A percentile compares a stretch with the other conserved stretches of the same genome.
These are phyloP conservation scores for Saprolegnia diclina DNA, from an alignment of 352 stramenopile species.

Conservation along the genomic window DNA sequence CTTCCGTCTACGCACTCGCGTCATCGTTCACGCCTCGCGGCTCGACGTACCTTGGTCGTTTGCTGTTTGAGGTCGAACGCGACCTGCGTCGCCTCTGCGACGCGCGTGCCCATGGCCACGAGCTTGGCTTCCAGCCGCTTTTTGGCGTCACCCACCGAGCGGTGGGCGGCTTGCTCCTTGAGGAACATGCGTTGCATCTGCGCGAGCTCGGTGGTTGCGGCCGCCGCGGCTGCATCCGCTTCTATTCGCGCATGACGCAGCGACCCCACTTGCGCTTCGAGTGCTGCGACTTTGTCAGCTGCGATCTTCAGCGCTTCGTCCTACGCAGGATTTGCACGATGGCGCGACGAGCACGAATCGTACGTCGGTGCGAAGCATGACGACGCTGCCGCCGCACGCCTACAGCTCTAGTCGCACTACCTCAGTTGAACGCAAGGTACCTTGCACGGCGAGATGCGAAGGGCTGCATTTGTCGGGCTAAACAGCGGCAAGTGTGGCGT, in stretches of 20 bases:
- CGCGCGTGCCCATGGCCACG: not conserved
- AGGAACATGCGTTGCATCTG: conserved; percentile 1
- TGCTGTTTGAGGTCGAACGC: not conserved
- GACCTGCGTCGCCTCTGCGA: not conserved
- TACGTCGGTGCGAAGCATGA: conserved; percentile 7
- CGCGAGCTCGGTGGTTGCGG: not conserved
- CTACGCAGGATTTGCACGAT: not conserved
- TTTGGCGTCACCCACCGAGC: conserved; percentile 1
- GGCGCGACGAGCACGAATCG: not conserved
- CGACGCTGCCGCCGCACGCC: conserved; percentile 5
- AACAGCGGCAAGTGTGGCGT: conserved; percentile 18
- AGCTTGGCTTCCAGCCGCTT: conserved; percentile 8
- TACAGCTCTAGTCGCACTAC: not conserved
- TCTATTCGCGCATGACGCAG: not conserved
- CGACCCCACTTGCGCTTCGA: not conserved
- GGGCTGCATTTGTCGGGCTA: not conserved
- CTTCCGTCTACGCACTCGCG: no score
- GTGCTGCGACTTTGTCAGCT: not conserved
- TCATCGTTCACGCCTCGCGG: not conserved
- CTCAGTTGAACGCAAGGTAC: not conserved
- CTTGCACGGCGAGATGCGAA: not conserved
- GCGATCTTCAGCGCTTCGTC: not conserved
- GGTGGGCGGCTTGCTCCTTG: conserved; percentile 4
- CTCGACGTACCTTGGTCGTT: not conserved
- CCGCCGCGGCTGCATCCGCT: not conserved